A percentile compares a stretch with the other conserved stretches of the same genome.
These are phyloP conservation scores for Phytophthora lateralis DNA, from an alignment of 352 stramenopile species.

Conservation along the genomic window DNA sequence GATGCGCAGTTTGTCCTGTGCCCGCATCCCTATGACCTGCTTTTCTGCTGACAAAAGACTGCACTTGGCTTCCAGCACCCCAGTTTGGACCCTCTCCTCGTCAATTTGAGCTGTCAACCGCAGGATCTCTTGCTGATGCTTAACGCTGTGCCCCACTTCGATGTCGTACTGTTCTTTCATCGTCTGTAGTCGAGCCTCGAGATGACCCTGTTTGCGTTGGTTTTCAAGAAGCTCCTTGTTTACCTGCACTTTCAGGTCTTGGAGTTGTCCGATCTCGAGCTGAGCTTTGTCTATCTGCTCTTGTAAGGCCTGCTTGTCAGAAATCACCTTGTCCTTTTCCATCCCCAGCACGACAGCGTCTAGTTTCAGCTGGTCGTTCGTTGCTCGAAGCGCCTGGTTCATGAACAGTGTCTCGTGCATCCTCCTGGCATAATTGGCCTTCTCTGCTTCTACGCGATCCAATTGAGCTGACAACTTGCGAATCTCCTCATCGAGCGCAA, in stretches of 20 bases:
- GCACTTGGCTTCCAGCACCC: conserved; percentile 70
- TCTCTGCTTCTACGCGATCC: conserved; percentile 60
- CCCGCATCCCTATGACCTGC: conserved; percentile 75
- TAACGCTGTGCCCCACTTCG: conserved; percentile 50
- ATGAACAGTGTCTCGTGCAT: conserved; percentile 82
- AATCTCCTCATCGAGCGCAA: conserved; percentile 68
- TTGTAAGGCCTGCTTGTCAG: conserved; percentile 45
- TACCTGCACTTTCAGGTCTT: conserved; percentile 43
- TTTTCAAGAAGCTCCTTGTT: conserved; percentile 61
- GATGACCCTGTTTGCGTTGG: conserved; percentile 49
- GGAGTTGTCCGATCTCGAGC: conserved; percentile 35
- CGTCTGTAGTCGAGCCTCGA: conserved; percentile 51
- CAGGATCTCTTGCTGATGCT: conserved; percentile 49
- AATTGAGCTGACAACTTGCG: conserved; percentile 57
- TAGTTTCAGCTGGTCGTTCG: conserved; percentile 72
- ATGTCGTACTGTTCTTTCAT: conserved; percentile 75
- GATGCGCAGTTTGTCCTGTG: conserved; percentile 82
- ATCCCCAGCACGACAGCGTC: conserved; percentile 53
- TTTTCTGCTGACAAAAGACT: conserved; percentile 73
- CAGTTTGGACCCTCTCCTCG: conserved; percentile 63
- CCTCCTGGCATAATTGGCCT: conserved; percentile 60
- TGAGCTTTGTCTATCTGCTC: conserved; percentile 40
- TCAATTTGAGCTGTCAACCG: conserved; percentile 46
- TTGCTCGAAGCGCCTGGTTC: conserved; percentile 70
- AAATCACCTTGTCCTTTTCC: conserved; percentile 61